Evolutionary conservation across 257 asterid species (phyloP).

Genomic region (Jaltomata sinuosa): DNA sequence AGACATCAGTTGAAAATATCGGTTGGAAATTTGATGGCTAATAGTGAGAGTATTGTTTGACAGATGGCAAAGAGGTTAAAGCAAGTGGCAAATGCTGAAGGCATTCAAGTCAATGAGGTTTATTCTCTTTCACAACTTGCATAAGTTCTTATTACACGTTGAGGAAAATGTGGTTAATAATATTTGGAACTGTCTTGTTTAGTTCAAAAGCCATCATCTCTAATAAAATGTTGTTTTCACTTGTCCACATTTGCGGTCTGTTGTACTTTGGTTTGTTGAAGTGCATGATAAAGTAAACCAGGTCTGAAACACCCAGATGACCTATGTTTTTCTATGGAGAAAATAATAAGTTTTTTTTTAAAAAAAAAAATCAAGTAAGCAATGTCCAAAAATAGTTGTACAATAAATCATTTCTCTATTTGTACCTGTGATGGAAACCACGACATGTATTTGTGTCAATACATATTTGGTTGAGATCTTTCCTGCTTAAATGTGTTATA

Average conservation of each 20-base stretch:
- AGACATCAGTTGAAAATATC: neutral
- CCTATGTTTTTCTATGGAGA: neutral
- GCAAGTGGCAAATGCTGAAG: conserved; percentile 75
- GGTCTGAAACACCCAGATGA: neutral
- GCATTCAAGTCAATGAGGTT: conserved; percentile 84
- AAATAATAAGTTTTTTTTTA: neutral
- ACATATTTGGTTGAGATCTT: neutral
- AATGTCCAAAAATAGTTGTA: neutral
- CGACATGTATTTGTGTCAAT: neutral
- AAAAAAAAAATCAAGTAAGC: neutral
- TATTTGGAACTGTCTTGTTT: neutral
- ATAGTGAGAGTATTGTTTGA: conserved; percentile 11
- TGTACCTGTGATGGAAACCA: neutral
- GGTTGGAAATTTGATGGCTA: neutral
- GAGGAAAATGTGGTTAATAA: neutral
- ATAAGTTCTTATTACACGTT: neutral
- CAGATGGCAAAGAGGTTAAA: conserved; percentile 91
- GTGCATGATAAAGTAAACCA: neutral
- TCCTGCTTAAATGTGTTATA: neutral
- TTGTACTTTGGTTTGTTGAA: neutral
- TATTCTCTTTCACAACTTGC: neutral
- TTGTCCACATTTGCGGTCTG: neutral
- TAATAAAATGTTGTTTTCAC: neutral
- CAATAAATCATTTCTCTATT: neutral
- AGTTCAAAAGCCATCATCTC: neutral